These are phyloP conservation scores for Fraxinus sp. DNA, from an alignment of 305 asterid genomes.

Conservation along the genomic window DNA sequence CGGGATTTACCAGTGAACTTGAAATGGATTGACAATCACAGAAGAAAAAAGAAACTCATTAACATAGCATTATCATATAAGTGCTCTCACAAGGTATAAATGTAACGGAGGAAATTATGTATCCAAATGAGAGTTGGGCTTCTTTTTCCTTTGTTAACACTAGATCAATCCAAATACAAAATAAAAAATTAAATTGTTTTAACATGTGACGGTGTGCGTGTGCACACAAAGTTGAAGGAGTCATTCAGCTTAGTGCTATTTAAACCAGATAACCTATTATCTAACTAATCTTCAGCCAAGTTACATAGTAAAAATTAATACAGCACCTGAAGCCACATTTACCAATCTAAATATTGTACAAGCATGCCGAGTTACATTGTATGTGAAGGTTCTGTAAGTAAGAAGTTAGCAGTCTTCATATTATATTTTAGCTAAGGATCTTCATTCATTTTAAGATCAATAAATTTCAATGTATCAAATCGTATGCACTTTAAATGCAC, in stretches of 20 bases:
- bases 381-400: neutral
- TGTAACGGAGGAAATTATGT: neutral
- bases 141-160: neutral
- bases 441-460: neutral
- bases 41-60: neutral
- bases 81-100: neutral
- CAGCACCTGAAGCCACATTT: neutral
- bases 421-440: neutral
- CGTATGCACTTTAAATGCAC: neutral
- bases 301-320: neutral
- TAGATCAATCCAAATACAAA: neutral
- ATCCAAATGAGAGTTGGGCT: neutral
- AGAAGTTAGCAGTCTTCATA: neutral
- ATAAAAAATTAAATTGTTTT: neutral
- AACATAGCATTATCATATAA: neutral
- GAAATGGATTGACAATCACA: neutral
- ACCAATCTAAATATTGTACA: neutral
- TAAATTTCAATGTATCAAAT: neutral
- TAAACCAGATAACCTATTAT: neutral
- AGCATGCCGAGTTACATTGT: neutral
- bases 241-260: conserved; percentile 9
- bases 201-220: neutral
- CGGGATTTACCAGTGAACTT: neutral
- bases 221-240: neutral
- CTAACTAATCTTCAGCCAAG: conserved; percentile 6